A percentile compares a stretch with the other conserved stretches of the same genome.
phyloP scores from a whole-genome alignment of 1,284 basidiomycete species.

The Phlebopus sp. region DNA sequence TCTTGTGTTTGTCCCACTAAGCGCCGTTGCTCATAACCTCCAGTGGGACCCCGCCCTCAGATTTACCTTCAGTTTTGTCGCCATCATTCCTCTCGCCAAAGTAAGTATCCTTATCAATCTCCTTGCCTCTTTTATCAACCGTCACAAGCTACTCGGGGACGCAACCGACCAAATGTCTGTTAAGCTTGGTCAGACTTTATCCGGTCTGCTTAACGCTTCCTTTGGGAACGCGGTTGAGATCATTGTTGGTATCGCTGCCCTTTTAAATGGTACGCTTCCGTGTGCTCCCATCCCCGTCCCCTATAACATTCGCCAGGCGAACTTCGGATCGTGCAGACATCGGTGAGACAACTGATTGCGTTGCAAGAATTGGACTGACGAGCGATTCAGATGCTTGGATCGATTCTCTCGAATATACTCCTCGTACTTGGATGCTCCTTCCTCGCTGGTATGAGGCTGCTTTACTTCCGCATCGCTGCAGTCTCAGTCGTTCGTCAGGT shows the following conservation, averaged over 20 bases:
- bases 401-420: constrained; percentile 86
- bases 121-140: not conserved
- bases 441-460: constrained; percentile 54
- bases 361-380: not conserved
- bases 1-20: constrained; percentile 74
- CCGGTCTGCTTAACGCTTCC: constrained; percentile 84
- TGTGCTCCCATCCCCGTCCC: not conserved
- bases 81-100: constrained; percentile 86
- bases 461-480: not conserved
- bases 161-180: constrained; percentile 85
- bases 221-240: constrained; percentile 83
- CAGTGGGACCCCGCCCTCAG: constrained; percentile 80
- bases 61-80: constrained; percentile 83
- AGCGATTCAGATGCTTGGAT: constrained; percentile 65
- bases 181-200: constrained; percentile 78
- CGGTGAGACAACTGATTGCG: constrained; percentile 44
- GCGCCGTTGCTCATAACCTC: constrained; percentile 57
- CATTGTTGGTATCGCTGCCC: constrained; percentile 84
- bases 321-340: constrained; percentile 85
- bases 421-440: constrained; percentile 89
- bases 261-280: constrained; percentile 62
- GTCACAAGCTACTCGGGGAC: constrained; percentile 67
- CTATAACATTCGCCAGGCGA: constrained; percentile 29
- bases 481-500: constrained; percentile 37
- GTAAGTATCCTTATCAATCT: constrained; percentile 34